Conservation (phyloP, 148 eudicot species). For the Diospyros lotus region DNA sequence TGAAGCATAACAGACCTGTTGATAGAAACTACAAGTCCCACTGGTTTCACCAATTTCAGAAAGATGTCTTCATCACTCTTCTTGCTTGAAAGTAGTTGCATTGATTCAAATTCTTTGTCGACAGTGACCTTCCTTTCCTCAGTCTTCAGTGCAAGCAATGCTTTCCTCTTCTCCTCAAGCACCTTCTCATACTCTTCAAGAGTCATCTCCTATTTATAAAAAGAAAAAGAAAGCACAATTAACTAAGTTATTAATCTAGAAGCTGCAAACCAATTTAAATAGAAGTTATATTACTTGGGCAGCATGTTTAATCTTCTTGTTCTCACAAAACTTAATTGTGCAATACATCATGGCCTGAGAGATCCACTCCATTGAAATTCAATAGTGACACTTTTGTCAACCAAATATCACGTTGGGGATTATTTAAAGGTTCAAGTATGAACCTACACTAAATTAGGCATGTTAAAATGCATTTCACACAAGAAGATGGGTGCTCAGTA, state of each 20-base stretch:
- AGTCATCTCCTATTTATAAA: slow-evolving; percentile 56
- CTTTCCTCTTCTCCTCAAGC: slow-evolving; percentile 80
- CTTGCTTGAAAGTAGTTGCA: slow-evolving; percentile 71
- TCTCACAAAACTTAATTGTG: too few relatives aligned
- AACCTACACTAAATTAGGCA: background rate
- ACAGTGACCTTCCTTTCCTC: slow-evolving; percentile 72
- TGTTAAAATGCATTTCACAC: background rate
- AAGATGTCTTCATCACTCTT: slow-evolving; percentile 54
- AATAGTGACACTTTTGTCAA: too few relatives aligned
- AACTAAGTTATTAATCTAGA: background rate
- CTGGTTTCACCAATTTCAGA: slow-evolving; percentile 53
- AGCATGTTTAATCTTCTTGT: too few relatives aligned
- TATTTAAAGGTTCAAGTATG: too few relatives aligned
- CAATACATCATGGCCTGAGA: too few relatives aligned
- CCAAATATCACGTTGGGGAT: too few relatives aligned
- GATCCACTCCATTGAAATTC: too few relatives aligned
- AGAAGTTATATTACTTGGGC: too few relatives aligned
- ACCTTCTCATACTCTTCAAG: slow-evolving; percentile 83
- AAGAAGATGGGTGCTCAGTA: background rate
- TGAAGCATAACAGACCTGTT: background rate
- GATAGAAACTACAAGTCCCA: background rate
- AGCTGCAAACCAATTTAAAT: too few relatives aligned
- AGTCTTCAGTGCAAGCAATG: slow-evolving; percentile 44
- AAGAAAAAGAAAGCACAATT: background rate
- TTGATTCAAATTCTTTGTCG: slow-evolving; percentile 58